These are phyloP conservation scores for Lichtheimia hyalospora DNA, from an alignment of 371 early-diverging fungal genomes.

Conservation along the genomic window DNA sequence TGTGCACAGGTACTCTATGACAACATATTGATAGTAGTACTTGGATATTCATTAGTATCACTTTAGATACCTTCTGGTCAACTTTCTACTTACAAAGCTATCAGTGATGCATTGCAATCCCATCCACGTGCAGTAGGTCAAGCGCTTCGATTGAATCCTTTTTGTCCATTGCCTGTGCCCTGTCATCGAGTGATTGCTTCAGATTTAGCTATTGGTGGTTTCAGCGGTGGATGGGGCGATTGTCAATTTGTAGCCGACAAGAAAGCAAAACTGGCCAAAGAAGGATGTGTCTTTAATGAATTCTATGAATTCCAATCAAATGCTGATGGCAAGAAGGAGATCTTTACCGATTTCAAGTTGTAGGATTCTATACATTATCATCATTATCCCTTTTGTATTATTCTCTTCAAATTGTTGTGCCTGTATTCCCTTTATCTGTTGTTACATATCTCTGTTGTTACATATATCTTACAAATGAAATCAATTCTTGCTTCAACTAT, in stretches of 20 bases:
- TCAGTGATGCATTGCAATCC: constrained; percentile 65
- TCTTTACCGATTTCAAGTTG: constrained; percentile 54
- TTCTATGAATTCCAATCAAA: constrained; percentile 51
- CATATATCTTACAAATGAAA: too few species aligned
- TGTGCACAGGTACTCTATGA: constrained; percentile 54
- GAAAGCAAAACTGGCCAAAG: constrained; percentile 65
- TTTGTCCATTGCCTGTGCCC: constrained; percentile 75
- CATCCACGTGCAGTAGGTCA: constrained; percentile 79
- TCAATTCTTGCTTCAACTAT: too few species aligned
- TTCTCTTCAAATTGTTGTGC: not conserved
- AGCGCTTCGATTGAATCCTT: constrained; percentile 75
- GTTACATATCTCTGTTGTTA: not conserved
- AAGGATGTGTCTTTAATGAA: constrained; percentile 68
- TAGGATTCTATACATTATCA: too few species aligned
- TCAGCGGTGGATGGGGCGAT: constrained; percentile 65
- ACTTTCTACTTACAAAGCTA: constrained; percentile 74
- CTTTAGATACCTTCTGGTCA: constrained; percentile 63
- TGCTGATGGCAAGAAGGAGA: constrained; percentile 36
- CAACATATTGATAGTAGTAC: not conserved
- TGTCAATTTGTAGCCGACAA: constrained; percentile 65
- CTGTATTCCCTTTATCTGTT: not conserved
- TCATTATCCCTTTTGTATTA: not conserved
- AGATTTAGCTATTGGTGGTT: constrained; percentile 72
- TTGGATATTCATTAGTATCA: not conserved
- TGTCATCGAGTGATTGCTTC: constrained; percentile 81